phyloP scores from a whole-genome alignment of 2,329 filamentous ascomycete species.

The Colletotrichum sp. region DNA sequence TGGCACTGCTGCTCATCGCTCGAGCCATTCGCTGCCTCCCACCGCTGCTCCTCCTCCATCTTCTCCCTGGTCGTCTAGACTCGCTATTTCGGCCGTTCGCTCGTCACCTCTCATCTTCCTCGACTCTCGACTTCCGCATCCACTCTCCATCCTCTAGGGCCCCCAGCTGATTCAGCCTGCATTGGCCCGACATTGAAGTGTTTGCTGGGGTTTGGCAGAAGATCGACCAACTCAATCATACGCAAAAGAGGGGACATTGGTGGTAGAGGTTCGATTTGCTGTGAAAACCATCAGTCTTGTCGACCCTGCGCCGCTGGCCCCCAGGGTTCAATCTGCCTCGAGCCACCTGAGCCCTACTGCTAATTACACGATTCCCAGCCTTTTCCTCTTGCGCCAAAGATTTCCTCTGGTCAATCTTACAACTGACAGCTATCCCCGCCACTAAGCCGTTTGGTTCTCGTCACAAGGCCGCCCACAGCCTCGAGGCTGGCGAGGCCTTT shows the following conservation, averaged over 20 bases:
- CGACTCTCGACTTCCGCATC: neutral
- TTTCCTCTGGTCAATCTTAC: neutral
- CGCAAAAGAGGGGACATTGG: neutral
- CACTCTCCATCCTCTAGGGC: neutral
- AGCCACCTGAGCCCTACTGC: conserved; percentile 9
- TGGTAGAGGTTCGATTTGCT: neutral
- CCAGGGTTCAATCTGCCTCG: neutral
- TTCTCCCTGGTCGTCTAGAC: neutral
- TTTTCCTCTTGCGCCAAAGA: neutral
- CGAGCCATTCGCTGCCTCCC: neutral
- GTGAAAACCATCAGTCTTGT: neutral
- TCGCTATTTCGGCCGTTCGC: conserved; percentile 1
- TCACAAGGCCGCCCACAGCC: neutral
- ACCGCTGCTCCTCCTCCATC: neutral
- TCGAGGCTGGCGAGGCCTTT: neutral
- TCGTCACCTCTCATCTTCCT: neutral
- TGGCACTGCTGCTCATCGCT: neutral
- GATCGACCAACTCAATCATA: neutral
- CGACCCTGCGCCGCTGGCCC: neutral
- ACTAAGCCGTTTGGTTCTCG: neutral
- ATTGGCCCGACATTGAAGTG: neutral
- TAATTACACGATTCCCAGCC: conserved; percentile 5
- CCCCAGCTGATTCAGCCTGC: neutral
- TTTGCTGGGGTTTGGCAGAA: neutral
- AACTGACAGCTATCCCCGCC: neutral